Percentiles rank a stretch among this genome's conserved stretches.
These are phyloP conservation scores for Endogone sp. DNA, from an alignment of 192 early-diverging fungal genomes.

Conservation along the genomic window DNA sequence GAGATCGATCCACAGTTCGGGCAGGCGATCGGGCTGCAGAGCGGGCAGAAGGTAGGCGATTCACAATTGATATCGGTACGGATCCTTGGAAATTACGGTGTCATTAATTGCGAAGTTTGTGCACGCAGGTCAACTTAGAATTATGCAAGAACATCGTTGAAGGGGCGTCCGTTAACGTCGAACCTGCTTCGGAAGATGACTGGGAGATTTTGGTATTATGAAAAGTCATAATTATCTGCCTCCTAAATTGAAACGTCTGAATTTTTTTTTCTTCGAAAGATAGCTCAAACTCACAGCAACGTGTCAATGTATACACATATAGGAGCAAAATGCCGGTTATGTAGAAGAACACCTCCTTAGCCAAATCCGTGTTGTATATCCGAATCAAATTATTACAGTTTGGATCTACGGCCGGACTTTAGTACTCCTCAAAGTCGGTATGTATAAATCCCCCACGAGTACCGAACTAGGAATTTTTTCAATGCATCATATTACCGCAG, in stretches of 20 bases:
- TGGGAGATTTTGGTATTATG: slow-evolving; percentile 73
- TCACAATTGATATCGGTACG: neutral
- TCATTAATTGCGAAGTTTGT: neutral
- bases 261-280: too few relatives aligned
- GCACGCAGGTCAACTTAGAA: slow-evolving; percentile 47
- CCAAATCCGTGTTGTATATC: slow-evolving; percentile 66
- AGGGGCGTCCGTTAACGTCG: slow-evolving; percentile 61
- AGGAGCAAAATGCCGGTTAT: slow-evolving; percentile 70
- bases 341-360: slow-evolving; percentile 65
- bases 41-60: slow-evolving; percentile 50
- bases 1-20: slow-evolving; percentile 74
- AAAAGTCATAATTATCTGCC: too few relatives aligned
- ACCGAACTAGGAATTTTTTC: neutral
- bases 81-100: neutral
- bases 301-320: neutral
- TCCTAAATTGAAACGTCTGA: too few relatives aligned
- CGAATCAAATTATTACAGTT: slow-evolving; percentile 63
- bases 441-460: too few relatives aligned
- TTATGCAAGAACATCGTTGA: slow-evolving; percentile 48
- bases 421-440: slow-evolving; percentile 58
- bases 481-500: neutral
- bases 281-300: too few relatives aligned
- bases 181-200: slow-evolving; percentile 66
- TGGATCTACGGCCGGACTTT: slow-evolving; percentile 69
- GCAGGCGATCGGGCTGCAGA: slow-evolving; percentile 54